phyloP scores from a whole-genome alignment of 2,329 filamentous ascomycete species.

The Epichloe uncinata region DNA sequence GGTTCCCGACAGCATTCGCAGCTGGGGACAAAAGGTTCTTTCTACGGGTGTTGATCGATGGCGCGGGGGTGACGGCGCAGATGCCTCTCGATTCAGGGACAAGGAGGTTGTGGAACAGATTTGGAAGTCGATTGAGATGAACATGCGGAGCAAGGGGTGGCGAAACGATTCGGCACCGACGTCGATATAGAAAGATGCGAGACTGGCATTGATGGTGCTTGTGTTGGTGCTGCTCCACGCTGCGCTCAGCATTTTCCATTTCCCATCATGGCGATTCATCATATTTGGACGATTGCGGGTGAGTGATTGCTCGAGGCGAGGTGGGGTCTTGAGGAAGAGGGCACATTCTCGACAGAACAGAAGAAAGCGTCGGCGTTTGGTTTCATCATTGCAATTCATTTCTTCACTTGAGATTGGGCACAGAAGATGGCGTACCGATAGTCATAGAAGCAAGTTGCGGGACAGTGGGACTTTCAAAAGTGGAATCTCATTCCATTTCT shows the following conservation, averaged over 20 bases:
- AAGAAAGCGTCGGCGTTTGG: slow-evolving; percentile 4
- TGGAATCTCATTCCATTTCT: too few relatives aligned
- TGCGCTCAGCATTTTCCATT: too few relatives aligned
- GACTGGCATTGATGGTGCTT: background rate
- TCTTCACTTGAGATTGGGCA: too few relatives aligned
- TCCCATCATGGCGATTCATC: too few relatives aligned
- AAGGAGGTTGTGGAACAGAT: slow-evolving; percentile 85
- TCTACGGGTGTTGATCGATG: slow-evolving; percentile 75
- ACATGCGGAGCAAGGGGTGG: slow-evolving; percentile 82
- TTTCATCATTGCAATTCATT: background rate
- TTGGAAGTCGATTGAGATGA: slow-evolving; percentile 77
- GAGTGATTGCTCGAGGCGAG: background rate
- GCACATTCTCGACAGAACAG: background rate
- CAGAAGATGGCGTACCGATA: too few relatives aligned
- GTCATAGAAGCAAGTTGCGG: too few relatives aligned
- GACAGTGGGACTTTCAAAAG: too few relatives aligned
- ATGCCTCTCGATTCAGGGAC: slow-evolving; percentile 62
- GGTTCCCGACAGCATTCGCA: slow-evolving; percentile 61
- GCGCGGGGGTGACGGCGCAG: slow-evolving; percentile 40
- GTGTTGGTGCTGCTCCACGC: too few relatives aligned
- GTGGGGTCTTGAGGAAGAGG: background rate
- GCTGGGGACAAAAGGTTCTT: slow-evolving; percentile 77
- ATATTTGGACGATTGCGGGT: background rate
- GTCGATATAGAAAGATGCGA: slow-evolving; percentile 26
- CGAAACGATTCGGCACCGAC: slow-evolving; percentile 53